Evolutionary conservation across 257 asterid genomes (phyloP).

Genomic region (Gentiana straminea): DNA sequence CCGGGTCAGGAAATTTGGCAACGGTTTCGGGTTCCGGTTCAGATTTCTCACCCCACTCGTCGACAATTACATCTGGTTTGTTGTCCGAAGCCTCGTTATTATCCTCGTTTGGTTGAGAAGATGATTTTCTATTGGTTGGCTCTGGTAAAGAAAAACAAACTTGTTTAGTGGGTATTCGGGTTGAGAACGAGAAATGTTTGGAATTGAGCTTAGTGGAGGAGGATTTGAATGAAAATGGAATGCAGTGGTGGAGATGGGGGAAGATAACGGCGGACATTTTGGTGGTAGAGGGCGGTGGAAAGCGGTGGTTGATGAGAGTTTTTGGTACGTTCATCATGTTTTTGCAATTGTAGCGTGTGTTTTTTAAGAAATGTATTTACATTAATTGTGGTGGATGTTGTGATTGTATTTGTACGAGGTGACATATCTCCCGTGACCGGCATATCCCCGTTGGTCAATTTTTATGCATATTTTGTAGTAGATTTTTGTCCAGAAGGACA

Average conservation of each 20-base stretch:
- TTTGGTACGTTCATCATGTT: background rate
- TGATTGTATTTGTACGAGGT: no score
- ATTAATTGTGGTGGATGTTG: no score
- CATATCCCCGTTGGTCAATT: no score
- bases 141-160: slow-evolving; percentile 2
- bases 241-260: background rate
- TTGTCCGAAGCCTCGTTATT: slow-evolving; percentile 3
- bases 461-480: no score
- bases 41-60: slow-evolving; percentile 85
- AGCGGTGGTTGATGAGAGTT: background rate
- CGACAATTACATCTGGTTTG: slow-evolving; percentile 22
- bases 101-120: slow-evolving; percentile 1
- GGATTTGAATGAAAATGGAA: slow-evolving; percentile 1
- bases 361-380: no score
- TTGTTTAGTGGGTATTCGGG: background rate
- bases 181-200: slow-evolving; percentile 1
- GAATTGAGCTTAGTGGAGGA: slow-evolving; percentile 4
- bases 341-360: no score
- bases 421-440: no score
- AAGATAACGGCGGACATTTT: slow-evolving; percentile 8
- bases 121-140: slow-evolving; percentile 9
- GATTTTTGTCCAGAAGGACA: no score
- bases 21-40: slow-evolving; percentile 47
- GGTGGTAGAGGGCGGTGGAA: background rate
- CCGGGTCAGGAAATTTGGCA: slow-evolving; percentile 37